phyloP scores from a whole-genome alignment of 129 eudicot genomes.

The Flaveria robusta region DNA sequence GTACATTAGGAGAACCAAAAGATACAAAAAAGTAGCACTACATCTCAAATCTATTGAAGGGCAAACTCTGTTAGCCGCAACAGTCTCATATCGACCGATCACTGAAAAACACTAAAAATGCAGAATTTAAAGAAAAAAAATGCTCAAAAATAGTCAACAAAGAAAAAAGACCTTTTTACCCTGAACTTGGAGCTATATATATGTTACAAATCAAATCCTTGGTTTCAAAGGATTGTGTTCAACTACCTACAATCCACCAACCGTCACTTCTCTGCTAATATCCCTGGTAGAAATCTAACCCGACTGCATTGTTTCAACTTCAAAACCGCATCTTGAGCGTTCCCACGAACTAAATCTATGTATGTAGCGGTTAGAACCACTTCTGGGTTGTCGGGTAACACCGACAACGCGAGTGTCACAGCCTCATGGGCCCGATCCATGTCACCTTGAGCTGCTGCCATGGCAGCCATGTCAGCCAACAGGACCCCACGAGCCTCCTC shows the following conservation, averaged over 20 bases:
- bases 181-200: slow-evolving; percentile 58
- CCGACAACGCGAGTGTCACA: slow-evolving; percentile 51
- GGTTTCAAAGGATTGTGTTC: slow-evolving; percentile 54
- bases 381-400: slow-evolving; percentile 56
- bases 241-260: slow-evolving; percentile 51
- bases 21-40: slow-evolving; percentile 41
- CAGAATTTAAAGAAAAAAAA: slow-evolving; percentile 24
- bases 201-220: slow-evolving; percentile 66
- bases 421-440: slow-evolving; percentile 63
- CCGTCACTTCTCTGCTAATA: slow-evolving; percentile 41
- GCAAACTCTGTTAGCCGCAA: slow-evolving; percentile 48
- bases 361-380: slow-evolving; percentile 73
- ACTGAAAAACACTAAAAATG: slow-evolving; percentile 31
- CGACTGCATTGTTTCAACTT: slow-evolving; percentile 70
- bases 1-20: slow-evolving; percentile 31
- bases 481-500: slow-evolving; percentile 81
- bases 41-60: slow-evolving; percentile 47
- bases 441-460: slow-evolving; percentile 73
- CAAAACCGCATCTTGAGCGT: slow-evolving; percentile 54
- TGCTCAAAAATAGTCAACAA: slow-evolving; percentile 23
- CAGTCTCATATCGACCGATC: slow-evolving; percentile 33
- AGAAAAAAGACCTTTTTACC: slow-evolving; percentile 47
- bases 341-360: slow-evolving; percentile 68
- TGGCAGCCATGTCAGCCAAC: slow-evolving; percentile 64
- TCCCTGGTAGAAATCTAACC: slow-evolving; percentile 56